Conservation (phyloP, 2,329 filamentous ascomycete species). For the Xenoacremonium recifei region DNA sequence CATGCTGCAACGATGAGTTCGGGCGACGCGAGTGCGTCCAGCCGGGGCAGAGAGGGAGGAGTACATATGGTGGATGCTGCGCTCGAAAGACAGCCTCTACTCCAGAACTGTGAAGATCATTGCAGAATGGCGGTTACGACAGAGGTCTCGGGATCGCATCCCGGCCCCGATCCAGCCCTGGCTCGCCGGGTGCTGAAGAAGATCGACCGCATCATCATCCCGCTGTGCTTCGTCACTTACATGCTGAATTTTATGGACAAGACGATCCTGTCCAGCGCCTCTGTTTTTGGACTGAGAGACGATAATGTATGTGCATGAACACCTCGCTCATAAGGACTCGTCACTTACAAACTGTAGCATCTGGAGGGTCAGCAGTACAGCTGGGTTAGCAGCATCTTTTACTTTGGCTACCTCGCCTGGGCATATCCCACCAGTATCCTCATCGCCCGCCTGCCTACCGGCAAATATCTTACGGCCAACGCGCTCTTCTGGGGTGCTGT, state of each 20-base stretch:
- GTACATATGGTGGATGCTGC: too few species aligned
- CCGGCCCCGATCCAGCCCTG: slow-evolving; percentile 4
- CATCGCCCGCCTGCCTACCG: slow-evolving; percentile 45
- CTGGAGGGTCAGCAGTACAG: slow-evolving; percentile 52
- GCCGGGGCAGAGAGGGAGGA: too few species aligned
- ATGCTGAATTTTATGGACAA: slow-evolving; percentile 64
- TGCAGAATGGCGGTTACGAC: background rate
- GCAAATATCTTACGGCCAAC: slow-evolving; percentile 46
- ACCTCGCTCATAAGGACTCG: background rate
- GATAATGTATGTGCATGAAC: slow-evolving; percentile 40
- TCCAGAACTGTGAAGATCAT: slow-evolving; percentile 1
- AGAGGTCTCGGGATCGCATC: background rate
- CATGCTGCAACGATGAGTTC: background rate
- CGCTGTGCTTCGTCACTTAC: slow-evolving; percentile 56
- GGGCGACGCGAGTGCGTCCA: slow-evolving; percentile 2
- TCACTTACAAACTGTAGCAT: slow-evolving; percentile 11
- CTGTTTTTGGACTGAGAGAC: slow-evolving; percentile 53
- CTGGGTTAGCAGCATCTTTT: slow-evolving; percentile 55
- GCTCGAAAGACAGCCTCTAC: slow-evolving; percentile 8
- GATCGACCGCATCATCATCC: slow-evolving; percentile 55
- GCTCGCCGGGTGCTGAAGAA: slow-evolving; percentile 46
- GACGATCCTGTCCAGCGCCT: slow-evolving; percentile 52
- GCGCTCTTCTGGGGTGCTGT: slow-evolving; percentile 50
- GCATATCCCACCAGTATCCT: slow-evolving; percentile 50
- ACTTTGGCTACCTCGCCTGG: slow-evolving; percentile 47